Evolutionary conservation across 768 basidiomycete genomes (phyloP), one percentile per base, ranked within the genome.

Genomic region (Hortiboletus flavorubellus): DNA sequence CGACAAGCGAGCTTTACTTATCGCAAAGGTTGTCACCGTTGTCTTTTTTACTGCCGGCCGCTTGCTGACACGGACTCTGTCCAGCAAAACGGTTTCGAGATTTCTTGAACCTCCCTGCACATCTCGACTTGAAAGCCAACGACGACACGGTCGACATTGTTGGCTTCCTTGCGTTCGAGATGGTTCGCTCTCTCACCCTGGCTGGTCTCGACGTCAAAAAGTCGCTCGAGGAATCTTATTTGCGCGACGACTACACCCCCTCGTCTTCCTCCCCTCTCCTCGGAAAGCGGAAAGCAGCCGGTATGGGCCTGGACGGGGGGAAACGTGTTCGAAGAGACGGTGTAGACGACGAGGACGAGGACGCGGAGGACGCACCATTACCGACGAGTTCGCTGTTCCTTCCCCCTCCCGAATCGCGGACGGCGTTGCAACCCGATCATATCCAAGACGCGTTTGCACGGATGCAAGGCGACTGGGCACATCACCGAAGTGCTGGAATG

Each of bases 131-230:
- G 56, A 91, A 90, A 73, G 84, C 90, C 31, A 91, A 89, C 71
- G 95, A 97, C 70, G 94, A 97, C 70, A 94, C 95, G 3, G 79
- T 95, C 64, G 95, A 98, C 67, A 95, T 97, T 55, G 92, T 98
- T 63, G 95, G 95, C 26, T 98, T 98, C 75, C 84, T 98, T 42
- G 89, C 93, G 0, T 98, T 96, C 72, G 95, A 98, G 71, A 94
- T 96, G 87, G 94, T 98, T 31, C 87, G 94, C 48, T 91, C 92
- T 3, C 81, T 98, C 46, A 94, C 93, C 0, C 80, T 96, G 40
- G 91, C 90, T 1, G 95, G 92, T 2, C 80, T 94, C 37, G 83
- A 87, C 31, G 87, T 94, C 64, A 92, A 92, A 72, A 86, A 83
- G 61, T 79, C 86, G 4, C 75, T 91, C 37, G 89, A 90, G 67